A percentile compares a stretch with the other conserved stretches of the same genome.
Conservation (phyloP, 1,284 basidiomycete genomes). For the Malassezia cuniculi region DNA sequence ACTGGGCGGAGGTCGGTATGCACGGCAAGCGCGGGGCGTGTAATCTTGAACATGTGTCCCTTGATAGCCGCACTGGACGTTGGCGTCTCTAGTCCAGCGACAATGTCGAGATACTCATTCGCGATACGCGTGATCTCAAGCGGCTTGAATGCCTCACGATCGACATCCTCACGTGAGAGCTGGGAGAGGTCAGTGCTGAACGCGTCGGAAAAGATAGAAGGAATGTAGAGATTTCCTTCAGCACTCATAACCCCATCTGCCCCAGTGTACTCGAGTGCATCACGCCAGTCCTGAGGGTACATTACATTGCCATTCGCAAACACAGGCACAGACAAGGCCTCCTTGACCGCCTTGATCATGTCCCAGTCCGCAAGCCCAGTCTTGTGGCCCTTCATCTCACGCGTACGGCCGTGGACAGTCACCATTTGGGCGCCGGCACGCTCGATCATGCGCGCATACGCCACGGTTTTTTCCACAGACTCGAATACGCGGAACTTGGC, state of each 20-base stretch:
- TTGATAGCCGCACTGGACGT: conserved; percentile 69
- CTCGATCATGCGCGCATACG: conserved; percentile 89
- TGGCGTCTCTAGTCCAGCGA: conserved; percentile 58
- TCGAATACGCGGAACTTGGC: conserved; percentile 91
- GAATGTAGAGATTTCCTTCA: conserved; percentile 88
- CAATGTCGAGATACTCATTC: conserved; percentile 73
- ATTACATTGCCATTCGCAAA: conserved; percentile 97
- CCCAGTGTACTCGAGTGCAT: conserved; percentile 66
- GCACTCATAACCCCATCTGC: conserved; percentile 89
- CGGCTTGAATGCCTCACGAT: conserved; percentile 3
- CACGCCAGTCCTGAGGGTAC: conserved; percentile 63
- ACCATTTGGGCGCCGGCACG: conserved; percentile 86
- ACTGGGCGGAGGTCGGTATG: conserved; percentile 62
- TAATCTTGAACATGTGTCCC: conserved; percentile 81
- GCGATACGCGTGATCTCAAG: conserved; percentile 56
- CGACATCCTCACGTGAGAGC: conserved; percentile 2
- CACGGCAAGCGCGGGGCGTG: conserved; percentile 61
- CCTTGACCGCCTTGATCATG: conserved; percentile 73
- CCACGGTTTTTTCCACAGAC: conserved; percentile 70
- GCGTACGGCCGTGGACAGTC: conserved; percentile 77
- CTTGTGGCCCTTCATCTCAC: conserved; percentile 75
- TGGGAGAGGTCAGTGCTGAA: conserved; percentile 2
- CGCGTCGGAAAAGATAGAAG: conserved; percentile 56
- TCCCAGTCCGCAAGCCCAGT: conserved; percentile 63
- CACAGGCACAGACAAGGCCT: conserved; percentile 77